phyloP scores from a whole-genome alignment of 208 protist genomes.

The Leptomonas seymouri region DNA sequence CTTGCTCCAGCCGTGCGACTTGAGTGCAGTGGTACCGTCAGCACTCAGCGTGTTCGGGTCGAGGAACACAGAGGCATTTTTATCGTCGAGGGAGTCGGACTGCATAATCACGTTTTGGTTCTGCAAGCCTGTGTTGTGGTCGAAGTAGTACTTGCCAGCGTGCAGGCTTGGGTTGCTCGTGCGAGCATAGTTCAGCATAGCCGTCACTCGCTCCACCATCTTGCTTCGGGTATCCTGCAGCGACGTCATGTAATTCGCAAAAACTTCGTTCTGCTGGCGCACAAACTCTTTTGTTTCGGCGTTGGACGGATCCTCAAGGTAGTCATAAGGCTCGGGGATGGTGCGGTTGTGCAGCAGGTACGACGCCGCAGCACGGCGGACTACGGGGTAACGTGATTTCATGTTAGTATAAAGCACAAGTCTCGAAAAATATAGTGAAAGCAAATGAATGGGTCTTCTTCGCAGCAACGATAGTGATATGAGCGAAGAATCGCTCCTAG shows the following conservation, averaged over 20 bases:
- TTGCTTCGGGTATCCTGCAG: conserved; percentile 53
- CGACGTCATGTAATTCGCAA: conserved; percentile 68
- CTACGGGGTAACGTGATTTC: conserved; percentile 59
- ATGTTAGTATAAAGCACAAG: neutral
- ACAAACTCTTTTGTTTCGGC: conserved; percentile 91
- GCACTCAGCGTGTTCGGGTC: conserved; percentile 89
- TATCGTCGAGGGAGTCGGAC: conserved; percentile 33
- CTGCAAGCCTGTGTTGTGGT: conserved; percentile 92
- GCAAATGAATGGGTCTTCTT: too few species aligned
- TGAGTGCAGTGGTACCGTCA: conserved; percentile 88
- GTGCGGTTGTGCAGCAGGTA: conserved; percentile 78
- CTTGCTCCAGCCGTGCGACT: conserved; percentile 61
- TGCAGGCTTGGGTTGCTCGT: conserved; percentile 64
- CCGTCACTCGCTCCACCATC: conserved; percentile 54
- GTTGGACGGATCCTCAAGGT: conserved; percentile 91
- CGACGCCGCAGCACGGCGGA: conserved; percentile 52
- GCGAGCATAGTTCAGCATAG: conserved; percentile 84
- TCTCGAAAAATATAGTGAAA: too few species aligned
- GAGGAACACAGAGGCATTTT: conserved; percentile 71
- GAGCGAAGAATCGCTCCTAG: too few species aligned
- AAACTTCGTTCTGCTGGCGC: conserved; percentile 77
- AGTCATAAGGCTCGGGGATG: conserved; percentile 92
- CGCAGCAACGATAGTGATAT: too few species aligned
- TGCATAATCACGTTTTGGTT: conserved; percentile 87
- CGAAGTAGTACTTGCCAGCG: conserved; percentile 83